A percentile compares a stretch with the other conserved stretches of the same genome.
Conservation (phyloP, 2,329 filamentous ascomycete genomes). For the Aspergillus quadricinctus region DNA sequence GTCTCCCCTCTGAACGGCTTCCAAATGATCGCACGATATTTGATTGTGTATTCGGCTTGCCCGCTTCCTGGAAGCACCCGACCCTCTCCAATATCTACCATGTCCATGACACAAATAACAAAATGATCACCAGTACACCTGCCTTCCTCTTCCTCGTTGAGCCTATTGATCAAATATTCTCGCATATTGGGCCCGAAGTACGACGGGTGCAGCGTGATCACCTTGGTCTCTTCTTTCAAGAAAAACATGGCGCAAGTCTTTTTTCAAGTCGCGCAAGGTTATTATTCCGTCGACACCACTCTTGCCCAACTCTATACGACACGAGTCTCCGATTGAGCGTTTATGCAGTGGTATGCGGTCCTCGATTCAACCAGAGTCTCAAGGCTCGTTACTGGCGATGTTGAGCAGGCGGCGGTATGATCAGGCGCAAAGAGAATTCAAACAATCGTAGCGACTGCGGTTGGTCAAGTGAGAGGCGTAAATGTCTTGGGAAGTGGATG, state of each 20-base stretch:
- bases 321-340: background rate
- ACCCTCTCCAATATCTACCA: slow-evolving; percentile 89
- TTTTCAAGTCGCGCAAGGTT: background rate
- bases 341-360: background rate
- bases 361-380: background rate
- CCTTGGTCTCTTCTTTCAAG: slow-evolving; percentile 92
- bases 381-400: background rate
- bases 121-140: slow-evolving; percentile 95
- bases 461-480: background rate
- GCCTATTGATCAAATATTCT: slow-evolving; percentile 81
- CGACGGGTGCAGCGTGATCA: slow-evolving; percentile 90
- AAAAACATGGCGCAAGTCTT: slow-evolving; percentile 73
- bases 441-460: background rate
- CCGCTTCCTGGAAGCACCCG: slow-evolving; percentile 88
- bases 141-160: slow-evolving; percentile 90
- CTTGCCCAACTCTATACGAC: background rate
- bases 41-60: slow-evolving; percentile 88
- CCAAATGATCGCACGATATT: slow-evolving; percentile 95
- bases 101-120: slow-evolving; percentile 96
- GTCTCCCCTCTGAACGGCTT: slow-evolving; percentile 97
- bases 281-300: background rate
- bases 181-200: slow-evolving; percentile 95
- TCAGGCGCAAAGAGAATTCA: background rate
- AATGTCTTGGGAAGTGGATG: background rate
- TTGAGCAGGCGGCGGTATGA: background rate